Evolutionary conservation across 129 eudicot species (phyloP), one percentile per base, ranked within the genome.

Genomic region (Pittosporum tobira): DNA sequence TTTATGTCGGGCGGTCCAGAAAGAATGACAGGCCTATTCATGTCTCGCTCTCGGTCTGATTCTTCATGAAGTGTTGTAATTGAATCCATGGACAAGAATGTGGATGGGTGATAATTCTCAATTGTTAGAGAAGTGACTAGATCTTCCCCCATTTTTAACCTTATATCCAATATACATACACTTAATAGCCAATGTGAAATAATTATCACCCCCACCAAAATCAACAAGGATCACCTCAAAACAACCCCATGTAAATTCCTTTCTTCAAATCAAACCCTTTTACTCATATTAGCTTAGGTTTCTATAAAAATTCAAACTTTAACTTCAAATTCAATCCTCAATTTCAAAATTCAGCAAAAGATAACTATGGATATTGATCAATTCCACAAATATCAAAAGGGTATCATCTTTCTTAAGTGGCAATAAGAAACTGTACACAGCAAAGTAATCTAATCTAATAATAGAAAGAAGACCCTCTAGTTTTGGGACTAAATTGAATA

Each of bases 61-160:
- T 84, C 89, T 26, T 79, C 81, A 58, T 76, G 87, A 54, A 62
- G 21, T 31, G 43, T 59, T 9, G 76, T 55, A 65, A 66, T 73
- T 24, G 88, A 62, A 65, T 88, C 96, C 89, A 88, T 88, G 22
- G 96, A 84, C 73, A 88, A 51, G 62, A 88, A 64, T 61, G 88
- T 82, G 24, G 84, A 82, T 31, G 84, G 87, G 71, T 77, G 82
- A 68, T 81, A 67, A 66, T 75, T 80, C 49, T 84, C 94, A 69
- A 88, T 81, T 42, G 84, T 61, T 59, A 88, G 68, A 42, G 69
- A 65, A 6, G 94, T 80, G 42, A 87, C 59, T 18, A 73, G 55
- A 72, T 77, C 88, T 51, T 78, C 88, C 16, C 96, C 96, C 87
- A 80, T 80, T 43, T 64, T 62, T 28, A 2, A 21, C 13, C 15